Evolutionary conservation across 225 moss, liverwort and hornwort species (phyloP).

Genomic region (Lunularia cruciata): DNA sequence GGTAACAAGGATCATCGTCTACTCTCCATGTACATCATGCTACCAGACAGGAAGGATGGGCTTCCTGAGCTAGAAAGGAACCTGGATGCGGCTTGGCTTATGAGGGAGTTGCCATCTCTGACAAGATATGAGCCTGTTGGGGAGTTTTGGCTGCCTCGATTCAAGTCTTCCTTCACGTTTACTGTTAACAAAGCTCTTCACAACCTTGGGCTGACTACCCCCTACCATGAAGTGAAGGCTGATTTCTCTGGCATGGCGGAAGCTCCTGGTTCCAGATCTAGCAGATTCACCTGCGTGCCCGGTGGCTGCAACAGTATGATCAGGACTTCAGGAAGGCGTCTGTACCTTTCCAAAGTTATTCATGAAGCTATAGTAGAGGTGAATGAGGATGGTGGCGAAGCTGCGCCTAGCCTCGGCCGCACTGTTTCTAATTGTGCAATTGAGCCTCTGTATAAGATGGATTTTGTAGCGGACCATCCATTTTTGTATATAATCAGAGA

Average conservation of each 20-base stretch:
- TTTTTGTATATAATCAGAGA: constrained; percentile 86
- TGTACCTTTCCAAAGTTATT: constrained; percentile 68
- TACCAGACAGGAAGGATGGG: constrained; percentile 76
- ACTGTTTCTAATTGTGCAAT: constrained; percentile 25
- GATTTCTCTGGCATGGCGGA: constrained; percentile 73
- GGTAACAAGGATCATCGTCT: constrained; percentile 46
- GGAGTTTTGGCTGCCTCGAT: constrained; percentile 65
- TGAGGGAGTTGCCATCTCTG: constrained; percentile 52
- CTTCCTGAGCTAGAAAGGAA: constrained; percentile 61
- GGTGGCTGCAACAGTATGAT: constrained; percentile 34
- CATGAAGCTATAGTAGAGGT: constrained; percentile 89
- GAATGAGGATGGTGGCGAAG: constrained; percentile 81
- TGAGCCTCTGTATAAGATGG: constrained; percentile 49
- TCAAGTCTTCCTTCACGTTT: constrained; percentile 68
- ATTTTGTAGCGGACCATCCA: constrained; percentile 93
- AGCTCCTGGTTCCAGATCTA: constrained; percentile 18
- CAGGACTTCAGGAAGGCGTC: constrained; percentile 29
- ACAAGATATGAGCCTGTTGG: constrained; percentile 52
- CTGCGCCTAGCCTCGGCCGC: constrained; percentile 19
- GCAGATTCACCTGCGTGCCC: constrained; percentile 24
- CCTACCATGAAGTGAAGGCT: constrained; percentile 59
- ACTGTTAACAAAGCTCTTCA: constrained; percentile 63
- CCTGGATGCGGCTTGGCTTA: constrained; percentile 52
- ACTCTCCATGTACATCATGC: constrained; percentile 80
- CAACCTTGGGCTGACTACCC: constrained; percentile 58